phyloP scores from a whole-genome alignment of 192 early-diverging fungal species.

The Umbelopsis sp. region DNA sequence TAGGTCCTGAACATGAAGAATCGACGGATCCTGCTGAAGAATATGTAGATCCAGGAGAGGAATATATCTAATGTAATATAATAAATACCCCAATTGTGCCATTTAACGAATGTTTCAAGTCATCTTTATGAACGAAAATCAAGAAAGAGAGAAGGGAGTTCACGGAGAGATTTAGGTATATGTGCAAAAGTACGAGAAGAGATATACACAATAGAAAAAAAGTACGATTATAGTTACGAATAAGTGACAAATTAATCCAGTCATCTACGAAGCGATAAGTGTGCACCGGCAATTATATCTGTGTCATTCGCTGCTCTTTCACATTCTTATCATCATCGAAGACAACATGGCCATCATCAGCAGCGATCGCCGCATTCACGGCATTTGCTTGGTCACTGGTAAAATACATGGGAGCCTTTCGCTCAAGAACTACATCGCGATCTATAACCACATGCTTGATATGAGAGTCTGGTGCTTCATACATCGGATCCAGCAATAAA shows the following conservation, averaged over 20 bases:
- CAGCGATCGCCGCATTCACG: conserved; percentile 18
- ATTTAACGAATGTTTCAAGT: no score
- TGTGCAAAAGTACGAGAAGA: conserved; percentile 11
- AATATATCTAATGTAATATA: background rate
- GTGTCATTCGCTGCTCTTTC: conserved; percentile 30
- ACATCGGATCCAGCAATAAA: conserved; percentile 79
- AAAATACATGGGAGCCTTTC: conserved; percentile 68
- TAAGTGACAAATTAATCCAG: no score
- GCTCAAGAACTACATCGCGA: conserved; percentile 62
- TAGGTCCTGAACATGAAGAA: background rate
- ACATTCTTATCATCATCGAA: conserved; percentile 5
- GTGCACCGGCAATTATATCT: background rate
- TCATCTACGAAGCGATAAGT: no score
- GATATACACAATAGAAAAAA: conserved; percentile 17
- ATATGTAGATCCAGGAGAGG: background rate
- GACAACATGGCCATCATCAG: conserved; percentile 18
- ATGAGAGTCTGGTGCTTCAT: conserved; percentile 75
- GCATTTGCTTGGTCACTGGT: conserved; percentile 33
- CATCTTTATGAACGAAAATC: no score
- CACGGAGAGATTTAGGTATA: background rate
- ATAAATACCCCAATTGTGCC: background rate
- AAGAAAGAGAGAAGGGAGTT: background rate
- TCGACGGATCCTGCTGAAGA: background rate
- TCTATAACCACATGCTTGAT: conserved; percentile 75
- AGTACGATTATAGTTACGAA: background rate